Percentiles rank a stretch among this genome's conserved stretches.
These are phyloP conservation scores for Leccinum arenicola DNA, from an alignment of 768 basidiomycete genomes.

Conservation along the genomic window DNA sequence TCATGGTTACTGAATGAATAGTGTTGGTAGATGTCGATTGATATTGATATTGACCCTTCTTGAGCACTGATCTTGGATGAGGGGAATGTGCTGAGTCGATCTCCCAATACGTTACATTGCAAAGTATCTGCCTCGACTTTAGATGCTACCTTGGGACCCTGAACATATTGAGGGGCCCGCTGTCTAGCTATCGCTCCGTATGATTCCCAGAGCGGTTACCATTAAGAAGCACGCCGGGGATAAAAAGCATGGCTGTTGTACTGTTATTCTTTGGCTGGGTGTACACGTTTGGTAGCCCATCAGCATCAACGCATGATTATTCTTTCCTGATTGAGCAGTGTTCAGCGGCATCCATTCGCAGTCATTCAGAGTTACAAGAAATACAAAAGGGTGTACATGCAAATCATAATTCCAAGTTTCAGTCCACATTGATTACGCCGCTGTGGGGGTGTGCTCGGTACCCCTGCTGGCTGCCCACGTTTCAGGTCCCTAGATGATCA, in stretches of 20 bases:
- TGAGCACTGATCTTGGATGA: no score
- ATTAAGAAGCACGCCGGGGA: background rate
- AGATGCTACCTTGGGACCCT: background rate
- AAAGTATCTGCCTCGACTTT: background rate
- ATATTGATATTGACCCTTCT: no score
- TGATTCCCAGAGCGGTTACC: no score
- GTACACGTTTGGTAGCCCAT: background rate
- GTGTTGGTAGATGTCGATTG: no score
- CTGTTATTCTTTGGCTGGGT: no score
- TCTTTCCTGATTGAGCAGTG: background rate
- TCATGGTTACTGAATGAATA: no score
- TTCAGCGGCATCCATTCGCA: background rate
- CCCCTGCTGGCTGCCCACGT: conserved; percentile 31
- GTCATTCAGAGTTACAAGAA: background rate
- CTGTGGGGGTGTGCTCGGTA: conserved; percentile 27
- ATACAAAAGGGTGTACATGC: background rate
- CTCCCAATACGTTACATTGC: background rate
- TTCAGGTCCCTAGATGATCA: conserved; percentile 26
- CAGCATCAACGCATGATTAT: background rate
- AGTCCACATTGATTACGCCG: conserved; percentile 1
- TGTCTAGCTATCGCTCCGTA: no score
- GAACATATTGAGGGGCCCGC: background rate
- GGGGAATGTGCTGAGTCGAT: background rate
- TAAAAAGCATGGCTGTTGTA: background rate
- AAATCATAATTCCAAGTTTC: background rate